Conservation (phyloP, 192 early-diverging fungal genomes). For the Umbelopsis sp. region DNA sequence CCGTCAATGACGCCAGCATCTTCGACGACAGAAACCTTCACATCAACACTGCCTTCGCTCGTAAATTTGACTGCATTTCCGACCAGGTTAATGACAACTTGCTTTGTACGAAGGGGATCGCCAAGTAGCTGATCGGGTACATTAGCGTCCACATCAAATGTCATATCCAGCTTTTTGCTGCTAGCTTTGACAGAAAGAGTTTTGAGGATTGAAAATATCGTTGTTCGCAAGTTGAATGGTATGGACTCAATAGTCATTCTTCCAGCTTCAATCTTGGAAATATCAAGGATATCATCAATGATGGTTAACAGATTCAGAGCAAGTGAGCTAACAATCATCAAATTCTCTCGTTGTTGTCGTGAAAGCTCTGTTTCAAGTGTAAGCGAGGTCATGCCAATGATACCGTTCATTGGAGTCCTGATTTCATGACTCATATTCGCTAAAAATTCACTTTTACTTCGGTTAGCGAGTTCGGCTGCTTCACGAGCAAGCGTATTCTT, state of each 20-base stretch:
- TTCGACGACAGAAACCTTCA: background rate
- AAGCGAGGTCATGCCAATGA: conserved; percentile 69
- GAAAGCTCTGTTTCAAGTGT: conserved; percentile 71
- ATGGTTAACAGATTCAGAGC: conserved; percentile 49
- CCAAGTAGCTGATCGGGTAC: conserved; percentile 65
- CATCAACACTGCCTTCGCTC: conserved; percentile 41
- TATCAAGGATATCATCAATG: conserved; percentile 62
- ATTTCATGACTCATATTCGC: conserved; percentile 68
- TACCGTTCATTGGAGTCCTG: conserved; percentile 75
- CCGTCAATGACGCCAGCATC: conserved; percentile 18
- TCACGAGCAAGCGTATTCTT: conserved; percentile 78
- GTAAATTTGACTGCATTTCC: conserved; percentile 77
- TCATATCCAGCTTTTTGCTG: conserved; percentile 63
- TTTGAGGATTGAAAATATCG: conserved; percentile 63
- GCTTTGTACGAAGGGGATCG: conserved; percentile 67
- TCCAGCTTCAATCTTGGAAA: conserved; percentile 81
- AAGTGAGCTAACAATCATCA: conserved; percentile 46
- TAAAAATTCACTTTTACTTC: conserved; percentile 75
- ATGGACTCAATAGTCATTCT: conserved; percentile 68
- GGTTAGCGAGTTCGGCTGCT: conserved; percentile 77
- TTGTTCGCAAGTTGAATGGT: conserved; percentile 58
- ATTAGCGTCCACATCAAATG: conserved; percentile 59
- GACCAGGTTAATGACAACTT: conserved; percentile 75
- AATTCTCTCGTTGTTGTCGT: conserved; percentile 67
- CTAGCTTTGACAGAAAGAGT: conserved; percentile 64